Base-by-base conservation (phyloP, 2,329 filamentous ascomycete species). In the Drechslerella dactyloides region DNA sequence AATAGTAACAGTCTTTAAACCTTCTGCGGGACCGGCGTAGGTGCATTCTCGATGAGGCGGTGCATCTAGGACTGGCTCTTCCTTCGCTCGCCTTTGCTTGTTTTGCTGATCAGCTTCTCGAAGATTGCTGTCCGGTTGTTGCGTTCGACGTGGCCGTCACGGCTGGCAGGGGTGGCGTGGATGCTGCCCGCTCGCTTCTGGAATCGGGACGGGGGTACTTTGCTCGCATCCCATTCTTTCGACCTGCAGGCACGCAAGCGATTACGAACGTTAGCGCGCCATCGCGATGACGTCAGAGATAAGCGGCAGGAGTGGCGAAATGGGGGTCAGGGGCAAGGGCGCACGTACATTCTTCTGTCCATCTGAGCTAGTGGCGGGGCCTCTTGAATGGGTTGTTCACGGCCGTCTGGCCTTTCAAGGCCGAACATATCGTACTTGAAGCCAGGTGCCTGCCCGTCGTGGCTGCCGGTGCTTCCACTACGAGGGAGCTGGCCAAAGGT, bases 131-230 rank as follows among this genome's bases (percentile, higher is more conserved):
- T 81, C 74, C 84, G 82, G 60, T 84, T 84, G 77, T 86, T 86
- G 68, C 81, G 82, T 76, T 86, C 84, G 57, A 89, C 81, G 77
- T 88, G 86, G 17, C 86, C 86, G 78, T 89, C 87, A 68, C 87
- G 84, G 23, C 85, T 87, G 76, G 81, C 81, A 1, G 85, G 87
- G 7, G 87, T 89, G 52, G 86, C 85, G 78, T 86, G 88, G 79
- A 89, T 87, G 77, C 85, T 88, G 62, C 87, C 87, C 79, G 87
- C 86, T 77, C 85, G 85, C 80, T 88, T 88, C 79, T 89, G 87
- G 80, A 90, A 89, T 52, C 85, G 85, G 73, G 84, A 87, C 8
- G 87, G 87, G 1, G 85, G 85, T 0, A 88, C 86, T 79, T 89
- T 89, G 75, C 85, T 83, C 2, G 87, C 87, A 79, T 89, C 87